These are phyloP conservation scores for Pelargonium nanum DNA, from an alignment of 345 rosid genomes.

Conservation along the genomic window DNA sequence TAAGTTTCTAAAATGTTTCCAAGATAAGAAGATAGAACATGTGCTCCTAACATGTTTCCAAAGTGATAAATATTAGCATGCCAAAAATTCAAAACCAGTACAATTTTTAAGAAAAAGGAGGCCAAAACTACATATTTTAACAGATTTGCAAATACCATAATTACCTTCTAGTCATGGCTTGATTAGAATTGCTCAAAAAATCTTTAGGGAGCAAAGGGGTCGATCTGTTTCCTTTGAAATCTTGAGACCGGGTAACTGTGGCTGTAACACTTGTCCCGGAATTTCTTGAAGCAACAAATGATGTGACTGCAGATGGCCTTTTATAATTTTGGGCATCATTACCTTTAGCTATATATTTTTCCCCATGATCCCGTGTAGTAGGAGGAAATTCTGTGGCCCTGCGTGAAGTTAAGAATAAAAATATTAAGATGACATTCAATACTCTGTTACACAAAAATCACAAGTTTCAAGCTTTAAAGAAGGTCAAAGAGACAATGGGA, in stretches of 20 bases:
- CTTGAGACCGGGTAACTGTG: constrained; percentile 44
- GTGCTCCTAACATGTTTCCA: too few relatives aligned
- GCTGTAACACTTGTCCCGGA: constrained; percentile 47
- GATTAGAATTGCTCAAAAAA: constrained; percentile 21
- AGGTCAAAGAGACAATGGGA: background rate
- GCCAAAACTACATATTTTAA: background rate
- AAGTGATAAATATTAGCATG: background rate
- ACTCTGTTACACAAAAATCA: background rate
- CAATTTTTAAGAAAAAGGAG: background rate
- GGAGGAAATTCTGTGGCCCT: constrained; percentile 41
- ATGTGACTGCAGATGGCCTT: constrained; percentile 31
- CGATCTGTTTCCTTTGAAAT: constrained; percentile 42
- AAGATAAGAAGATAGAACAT: too few relatives aligned
- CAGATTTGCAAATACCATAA: background rate
- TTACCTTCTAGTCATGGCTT: constrained; percentile 20
- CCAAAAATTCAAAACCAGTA: background rate
- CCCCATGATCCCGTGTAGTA: constrained; percentile 30
- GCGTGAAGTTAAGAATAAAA: constrained; percentile 14
- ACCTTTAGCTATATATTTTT: constrained; percentile 24
- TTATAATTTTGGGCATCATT: constrained; percentile 25
- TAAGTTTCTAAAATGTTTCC: too few relatives aligned
- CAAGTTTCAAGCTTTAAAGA: background rate
- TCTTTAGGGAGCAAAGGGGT: constrained; percentile 29
- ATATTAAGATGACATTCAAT: background rate
- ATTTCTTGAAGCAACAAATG: constrained; percentile 48